Conservation (phyloP, 1,284 basidiomycete genomes). For the Microbotryum intermedium region DNA sequence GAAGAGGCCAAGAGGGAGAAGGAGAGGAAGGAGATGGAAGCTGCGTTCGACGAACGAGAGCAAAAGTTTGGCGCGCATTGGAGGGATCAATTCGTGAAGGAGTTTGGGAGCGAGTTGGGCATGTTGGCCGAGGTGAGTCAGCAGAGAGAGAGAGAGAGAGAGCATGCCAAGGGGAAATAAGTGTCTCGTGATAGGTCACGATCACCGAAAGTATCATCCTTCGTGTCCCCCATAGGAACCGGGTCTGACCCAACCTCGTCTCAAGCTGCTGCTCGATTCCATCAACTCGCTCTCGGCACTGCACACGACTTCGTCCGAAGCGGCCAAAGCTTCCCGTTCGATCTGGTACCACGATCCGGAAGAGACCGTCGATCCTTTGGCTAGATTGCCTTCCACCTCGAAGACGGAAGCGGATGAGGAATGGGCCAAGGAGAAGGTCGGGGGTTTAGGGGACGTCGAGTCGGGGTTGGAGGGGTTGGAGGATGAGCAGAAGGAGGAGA, state of each 20-base stretch:
- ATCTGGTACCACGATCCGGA: slow-evolving; percentile 26
- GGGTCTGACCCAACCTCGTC: slow-evolving; percentile 22
- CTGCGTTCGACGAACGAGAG: slow-evolving; percentile 2
- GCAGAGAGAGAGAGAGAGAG: no score
- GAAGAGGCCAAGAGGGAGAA: not conserved
- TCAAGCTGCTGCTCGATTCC: slow-evolving; percentile 26
- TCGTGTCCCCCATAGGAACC: slow-evolving; percentile 16
- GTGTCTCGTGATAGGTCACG: not conserved
- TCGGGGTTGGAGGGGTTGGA: slow-evolving; percentile 28
- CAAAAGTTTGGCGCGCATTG: slow-evolving; percentile 27
- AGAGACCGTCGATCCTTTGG: slow-evolving; percentile 23
- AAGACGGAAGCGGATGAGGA: slow-evolving; percentile 10
- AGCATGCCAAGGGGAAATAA: not conserved
- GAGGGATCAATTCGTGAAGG: slow-evolving; percentile 22
- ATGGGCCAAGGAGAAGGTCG: slow-evolving; percentile 22
- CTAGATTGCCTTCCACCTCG: slow-evolving; percentile 2
- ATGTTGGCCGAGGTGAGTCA: slow-evolving; percentile 25
- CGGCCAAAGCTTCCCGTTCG: slow-evolving; percentile 8
- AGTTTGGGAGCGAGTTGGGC: slow-evolving; percentile 27
- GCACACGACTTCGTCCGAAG: slow-evolving; percentile 23
- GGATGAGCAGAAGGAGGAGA: slow-evolving; percentile 5
- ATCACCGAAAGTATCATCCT: not conserved
- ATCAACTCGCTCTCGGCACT: slow-evolving; percentile 26
- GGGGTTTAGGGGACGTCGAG: slow-evolving; percentile 27
- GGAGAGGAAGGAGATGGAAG: not conserved